These are phyloP conservation scores for Plasmodium sp. DNA, from an alignment of 169 alveolate genomes.

Conservation along the genomic window DNA sequence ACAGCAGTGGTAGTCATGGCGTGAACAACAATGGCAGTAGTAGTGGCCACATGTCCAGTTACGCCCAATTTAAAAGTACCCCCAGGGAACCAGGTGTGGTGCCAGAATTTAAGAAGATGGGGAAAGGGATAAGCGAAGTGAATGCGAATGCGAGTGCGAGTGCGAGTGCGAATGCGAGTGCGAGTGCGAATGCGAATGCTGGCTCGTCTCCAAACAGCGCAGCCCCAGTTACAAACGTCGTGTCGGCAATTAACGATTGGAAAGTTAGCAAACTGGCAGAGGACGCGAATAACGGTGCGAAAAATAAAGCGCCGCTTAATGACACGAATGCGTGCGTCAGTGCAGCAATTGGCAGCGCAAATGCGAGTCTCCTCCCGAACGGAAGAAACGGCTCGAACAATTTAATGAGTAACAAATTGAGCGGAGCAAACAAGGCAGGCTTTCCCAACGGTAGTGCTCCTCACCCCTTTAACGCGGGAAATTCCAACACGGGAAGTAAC, in stretches of 20 bases:
- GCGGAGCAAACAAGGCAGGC: neutral
- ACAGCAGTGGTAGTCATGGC: neutral
- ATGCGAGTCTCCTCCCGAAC: neutral
- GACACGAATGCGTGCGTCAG: neutral
- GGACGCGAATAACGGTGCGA: neutral
- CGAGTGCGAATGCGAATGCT: neutral
- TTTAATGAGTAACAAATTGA: neutral
- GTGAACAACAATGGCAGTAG: neutral
- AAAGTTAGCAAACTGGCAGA: neutral
- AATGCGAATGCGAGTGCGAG: neutral
- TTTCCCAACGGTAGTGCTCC: neutral
- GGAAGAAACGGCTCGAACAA: neutral
- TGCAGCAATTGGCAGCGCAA: neutral
- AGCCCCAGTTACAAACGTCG: neutral
- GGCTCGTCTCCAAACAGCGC: neutral
- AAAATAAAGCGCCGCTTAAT: neutral
- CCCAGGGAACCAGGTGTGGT: neutral
- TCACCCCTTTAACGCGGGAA: neutral
- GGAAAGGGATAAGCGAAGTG: neutral
- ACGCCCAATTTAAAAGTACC: neutral
- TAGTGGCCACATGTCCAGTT: neutral
- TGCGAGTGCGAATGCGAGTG: neutral
- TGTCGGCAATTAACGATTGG: neutral
- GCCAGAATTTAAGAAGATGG: neutral
- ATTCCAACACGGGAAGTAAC: neutral